Percentiles rank a stretch among this genome's conserved stretches.
phyloP scores from a whole-genome alignment of 805 yeast species.

The Cyberlindnera suaveolens region DNA sequence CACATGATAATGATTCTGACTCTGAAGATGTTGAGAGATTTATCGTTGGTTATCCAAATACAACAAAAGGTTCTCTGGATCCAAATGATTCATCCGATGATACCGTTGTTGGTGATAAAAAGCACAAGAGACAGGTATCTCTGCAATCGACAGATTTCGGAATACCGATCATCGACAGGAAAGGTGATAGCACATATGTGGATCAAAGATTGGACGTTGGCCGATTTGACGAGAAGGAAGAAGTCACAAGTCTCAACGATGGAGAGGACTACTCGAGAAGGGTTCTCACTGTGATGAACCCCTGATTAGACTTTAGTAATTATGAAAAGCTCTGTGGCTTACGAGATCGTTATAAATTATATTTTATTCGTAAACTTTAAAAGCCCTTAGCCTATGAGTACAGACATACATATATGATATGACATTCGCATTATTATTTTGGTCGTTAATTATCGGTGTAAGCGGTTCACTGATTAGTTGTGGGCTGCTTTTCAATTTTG shows the following conservation, averaged over 20 bases:
- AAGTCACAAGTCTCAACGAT: conserved; percentile 42
- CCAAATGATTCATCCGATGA: conserved; percentile 5
- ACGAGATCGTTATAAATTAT: too few relatives aligned
- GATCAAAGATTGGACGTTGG: conserved; percentile 60
- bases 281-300: conserved; percentile 48
- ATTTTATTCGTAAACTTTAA: too few relatives aligned
- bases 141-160: conserved; percentile 10
- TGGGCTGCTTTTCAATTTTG: too few relatives aligned
- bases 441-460: too few relatives aligned
- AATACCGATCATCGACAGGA: conserved; percentile 12
- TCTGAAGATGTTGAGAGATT: neutral
- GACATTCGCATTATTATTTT: too few relatives aligned
- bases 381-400: too few relatives aligned
- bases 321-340: too few relatives aligned
- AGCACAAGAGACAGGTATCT: conserved; percentile 5
- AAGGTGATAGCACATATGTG: conserved; percentile 27
- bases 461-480: too few relatives aligned
- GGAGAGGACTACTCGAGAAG: conserved; percentile 52
- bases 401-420: too few relatives aligned
- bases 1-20: neutral
- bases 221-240: conserved; percentile 36
- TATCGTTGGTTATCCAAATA: neutral
- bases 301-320: neutral
- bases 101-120: conserved; percentile 6
- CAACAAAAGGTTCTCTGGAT: conserved; percentile 2